Evolutionary conservation across 805 yeast species (phyloP).

Genomic region (Pichia cephalocereana): DNA sequence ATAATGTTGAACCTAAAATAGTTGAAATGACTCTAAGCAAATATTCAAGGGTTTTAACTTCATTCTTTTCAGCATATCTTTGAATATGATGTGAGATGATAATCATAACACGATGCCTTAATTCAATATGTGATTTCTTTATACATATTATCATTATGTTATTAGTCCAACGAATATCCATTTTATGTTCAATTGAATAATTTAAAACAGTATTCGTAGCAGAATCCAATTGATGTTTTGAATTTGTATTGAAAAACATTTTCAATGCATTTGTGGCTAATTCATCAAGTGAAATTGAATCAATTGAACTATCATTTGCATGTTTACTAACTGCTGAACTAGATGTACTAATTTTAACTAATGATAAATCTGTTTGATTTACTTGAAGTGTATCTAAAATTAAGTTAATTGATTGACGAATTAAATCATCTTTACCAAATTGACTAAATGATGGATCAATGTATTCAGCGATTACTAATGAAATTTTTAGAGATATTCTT

Average conservation of each 20-base stretch:
- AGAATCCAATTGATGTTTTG: conserved; percentile 48
- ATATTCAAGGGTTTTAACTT: conserved; percentile 11
- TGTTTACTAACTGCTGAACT: background rate
- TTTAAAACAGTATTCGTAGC: conserved; percentile 46
- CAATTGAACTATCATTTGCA: background rate
- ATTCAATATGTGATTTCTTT: conserved; percentile 51
- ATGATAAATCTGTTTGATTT: conserved; percentile 12
- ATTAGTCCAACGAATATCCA: conserved; percentile 40
- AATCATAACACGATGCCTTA: conserved; percentile 20
- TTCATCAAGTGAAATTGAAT: conserved; percentile 6
- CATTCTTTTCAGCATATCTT: conserved; percentile 3
- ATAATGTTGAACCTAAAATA: conserved; percentile 57
- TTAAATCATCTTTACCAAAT: conserved; percentile 12
- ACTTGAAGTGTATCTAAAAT: conserved; percentile 28
- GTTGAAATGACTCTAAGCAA: conserved; percentile 28
- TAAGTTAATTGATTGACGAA: conserved; percentile 29
- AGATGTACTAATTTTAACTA: conserved; percentile 10
- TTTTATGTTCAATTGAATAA: conserved; percentile 28
- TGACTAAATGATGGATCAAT: conserved; percentile 17
- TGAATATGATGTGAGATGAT: conserved; percentile 42
- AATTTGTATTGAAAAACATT: conserved; percentile 53
- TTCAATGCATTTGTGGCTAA: conserved; percentile 35
- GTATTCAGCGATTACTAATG: conserved; percentile 28
- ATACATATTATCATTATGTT: conserved; percentile 55
- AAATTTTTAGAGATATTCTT: conserved; percentile 31